Percentiles rank a stretch among this genome's conserved stretches.
These are phyloP conservation scores for Podaxis sp. DNA, from an alignment of 768 basidiomycete genomes.

Conservation along the genomic window DNA sequence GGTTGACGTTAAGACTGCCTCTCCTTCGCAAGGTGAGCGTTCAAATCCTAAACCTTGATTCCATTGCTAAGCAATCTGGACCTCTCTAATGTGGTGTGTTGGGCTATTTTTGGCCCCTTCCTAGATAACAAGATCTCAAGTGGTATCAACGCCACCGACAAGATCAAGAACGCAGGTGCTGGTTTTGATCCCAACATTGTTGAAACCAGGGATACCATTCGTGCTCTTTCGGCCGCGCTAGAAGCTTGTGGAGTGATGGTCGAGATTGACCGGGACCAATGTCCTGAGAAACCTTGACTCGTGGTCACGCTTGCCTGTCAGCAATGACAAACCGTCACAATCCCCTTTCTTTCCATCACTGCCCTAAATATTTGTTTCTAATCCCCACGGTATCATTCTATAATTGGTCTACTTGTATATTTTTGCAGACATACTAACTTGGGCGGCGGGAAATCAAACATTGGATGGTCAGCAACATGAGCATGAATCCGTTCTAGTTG, in stretches of 20 bases:
- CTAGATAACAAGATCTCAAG: background rate
- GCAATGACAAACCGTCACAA: background rate
- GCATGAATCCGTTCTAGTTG: background rate
- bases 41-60: background rate
- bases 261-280: background rate
- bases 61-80: background rate
- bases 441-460: background rate
- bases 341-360: background rate
- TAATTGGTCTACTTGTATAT: constrained; percentile 10
- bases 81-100: background rate
- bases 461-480: background rate
- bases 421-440: background rate
- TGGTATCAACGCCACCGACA: background rate
- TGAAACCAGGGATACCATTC: constrained; percentile 7
- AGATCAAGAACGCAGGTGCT: background rate
- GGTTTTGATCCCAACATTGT: constrained; percentile 2
- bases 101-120: background rate
- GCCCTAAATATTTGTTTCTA: constrained; percentile 2
- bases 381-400: background rate
- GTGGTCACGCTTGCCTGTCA: background rate
- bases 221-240: background rate
- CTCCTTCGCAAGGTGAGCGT: background rate
- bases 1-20: background rate
- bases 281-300: background rate
- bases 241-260: constrained; percentile 4